These are phyloP conservation scores for Curvularia lunata DNA, from an alignment of 2,329 filamentous ascomycete genomes.

Conservation along the genomic window DNA sequence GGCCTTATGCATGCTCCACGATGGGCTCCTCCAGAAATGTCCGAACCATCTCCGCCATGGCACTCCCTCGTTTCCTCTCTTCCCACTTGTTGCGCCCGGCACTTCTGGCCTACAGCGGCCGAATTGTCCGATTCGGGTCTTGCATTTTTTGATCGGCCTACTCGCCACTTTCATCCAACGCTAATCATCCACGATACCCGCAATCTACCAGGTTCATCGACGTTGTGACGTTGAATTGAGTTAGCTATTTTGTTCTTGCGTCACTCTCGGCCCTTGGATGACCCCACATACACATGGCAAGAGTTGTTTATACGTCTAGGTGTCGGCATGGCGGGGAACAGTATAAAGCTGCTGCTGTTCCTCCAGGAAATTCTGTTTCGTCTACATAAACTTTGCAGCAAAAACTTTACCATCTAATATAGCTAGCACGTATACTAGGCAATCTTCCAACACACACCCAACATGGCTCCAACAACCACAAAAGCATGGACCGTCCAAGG, in stretches of 20 bases:
- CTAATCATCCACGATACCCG: conserved; percentile 8
- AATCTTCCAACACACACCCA: conserved; percentile 1
- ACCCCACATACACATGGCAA: conserved; percentile 25
- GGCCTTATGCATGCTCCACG: too few species aligned
- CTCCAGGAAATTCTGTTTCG: neutral
- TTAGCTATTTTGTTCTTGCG: conserved; percentile 26
- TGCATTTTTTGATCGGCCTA: neutral
- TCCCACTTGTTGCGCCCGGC: conserved; percentile 1
- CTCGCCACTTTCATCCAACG: conserved; percentile 3
- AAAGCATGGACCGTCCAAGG: conserved; percentile 65
- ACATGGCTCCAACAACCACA: conserved; percentile 53
- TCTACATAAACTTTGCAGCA: neutral
- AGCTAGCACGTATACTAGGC: neutral
- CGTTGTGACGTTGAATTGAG: conserved; percentile 12
- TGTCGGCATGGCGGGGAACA: conserved; percentile 8
- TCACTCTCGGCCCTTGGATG: conserved; percentile 24
- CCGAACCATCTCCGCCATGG: conserved; percentile 8
- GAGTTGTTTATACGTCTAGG: conserved; percentile 13
- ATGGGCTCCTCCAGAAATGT: neutral
- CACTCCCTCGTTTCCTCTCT: conserved; percentile 1
- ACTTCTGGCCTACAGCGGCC: neutral
- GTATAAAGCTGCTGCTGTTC: neutral
- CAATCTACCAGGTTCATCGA: conserved; percentile 9
- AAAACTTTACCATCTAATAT: neutral
- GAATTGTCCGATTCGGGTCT: conserved; percentile 2